Evolutionary conservation across 805 yeast genomes (phyloP), one percentile per base, ranked within the genome.

Genomic region (Scheffersomyces stipitis): DNA sequence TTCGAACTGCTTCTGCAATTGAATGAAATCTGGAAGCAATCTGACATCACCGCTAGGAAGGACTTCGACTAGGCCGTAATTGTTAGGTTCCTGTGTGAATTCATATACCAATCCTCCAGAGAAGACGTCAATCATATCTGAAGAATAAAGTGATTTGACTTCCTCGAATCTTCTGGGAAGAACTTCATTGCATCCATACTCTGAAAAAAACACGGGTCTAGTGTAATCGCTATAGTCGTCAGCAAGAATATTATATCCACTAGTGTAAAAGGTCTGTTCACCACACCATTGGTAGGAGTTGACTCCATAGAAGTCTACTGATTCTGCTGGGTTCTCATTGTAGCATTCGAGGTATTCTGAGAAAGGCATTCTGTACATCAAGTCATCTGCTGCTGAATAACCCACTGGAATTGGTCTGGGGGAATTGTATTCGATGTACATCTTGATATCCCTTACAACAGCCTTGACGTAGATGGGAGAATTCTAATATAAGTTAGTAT

Each of bases 351-450:
- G 71, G 56, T 86, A 91, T 39, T 79, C 74, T 0, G 96, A 83
- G 32, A 90, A 70, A 0, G 96, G 75, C 6, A 77, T 75, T 51
- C 98, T 71, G 60, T 77, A 90, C 34, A 71, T 62, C 41, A 90
- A 71, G 53, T 90, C 97, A 62, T 91, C 98, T 1, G 97, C 98
- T 0, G 98, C 97, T 0, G 97, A 88, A 58, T 91, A 91, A 0
- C 98, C 98, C 26, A 91, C 86, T 0, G 98, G 98, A 13, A 91
- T 76, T 10, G 53, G 52, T 37, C 99, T 73, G 1, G 79, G 74
- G 3, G 80, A 61, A 50, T 86, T 77, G 18, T 56, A 50, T 6
- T 64, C 56, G 42, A 87, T 80, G 55, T 84, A 91, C 18, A 64
- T 64, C 58, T 90, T 90, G 67, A 91, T 75, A 61, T 91, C 97